These are phyloP conservation scores for Hyphodiscus sp. DNA, from an alignment of 2,329 filamentous ascomycete species.

Conservation along the genomic window DNA sequence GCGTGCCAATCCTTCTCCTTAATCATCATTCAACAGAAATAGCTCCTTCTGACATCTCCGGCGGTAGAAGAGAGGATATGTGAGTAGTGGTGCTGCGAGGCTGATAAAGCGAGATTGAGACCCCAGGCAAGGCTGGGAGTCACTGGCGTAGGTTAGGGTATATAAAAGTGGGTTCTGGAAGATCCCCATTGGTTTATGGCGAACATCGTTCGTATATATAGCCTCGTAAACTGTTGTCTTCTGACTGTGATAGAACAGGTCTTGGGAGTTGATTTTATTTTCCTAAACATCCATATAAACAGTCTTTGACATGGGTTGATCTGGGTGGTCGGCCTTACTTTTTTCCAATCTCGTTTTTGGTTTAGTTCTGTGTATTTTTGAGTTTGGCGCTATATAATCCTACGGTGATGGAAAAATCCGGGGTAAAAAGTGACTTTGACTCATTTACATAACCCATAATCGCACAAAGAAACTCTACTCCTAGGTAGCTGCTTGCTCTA, in stretches of 20 bases:
- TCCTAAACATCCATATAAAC: too few species aligned
- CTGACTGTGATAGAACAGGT: too few species aligned
- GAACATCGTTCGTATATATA: too few species aligned
- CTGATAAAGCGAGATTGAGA: constrained; percentile 1
- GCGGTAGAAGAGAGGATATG: neutral
- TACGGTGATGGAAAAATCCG: constrained; percentile 8
- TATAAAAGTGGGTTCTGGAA: too few species aligned
- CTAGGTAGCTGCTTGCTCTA: neutral
- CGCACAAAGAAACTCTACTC: neutral
- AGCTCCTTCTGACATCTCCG: neutral
- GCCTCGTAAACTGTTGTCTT: too few species aligned
- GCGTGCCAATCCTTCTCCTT: neutral
- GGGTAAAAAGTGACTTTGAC: constrained; percentile 5
- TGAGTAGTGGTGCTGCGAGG: neutral
- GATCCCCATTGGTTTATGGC: too few species aligned
- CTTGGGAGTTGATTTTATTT: too few species aligned
- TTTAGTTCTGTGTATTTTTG: too few species aligned
- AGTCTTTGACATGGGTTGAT: too few species aligned
- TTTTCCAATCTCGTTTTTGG: too few species aligned
- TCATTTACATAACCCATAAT: neutral
- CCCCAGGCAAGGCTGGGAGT: neutral
- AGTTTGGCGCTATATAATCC: constrained; percentile 3
- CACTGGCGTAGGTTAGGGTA: neutral
- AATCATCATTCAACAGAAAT: neutral
- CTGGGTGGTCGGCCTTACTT: too few species aligned